Base-by-base conservation (phyloP, 306 rosid species). In the Castanospermum australe region DNA sequence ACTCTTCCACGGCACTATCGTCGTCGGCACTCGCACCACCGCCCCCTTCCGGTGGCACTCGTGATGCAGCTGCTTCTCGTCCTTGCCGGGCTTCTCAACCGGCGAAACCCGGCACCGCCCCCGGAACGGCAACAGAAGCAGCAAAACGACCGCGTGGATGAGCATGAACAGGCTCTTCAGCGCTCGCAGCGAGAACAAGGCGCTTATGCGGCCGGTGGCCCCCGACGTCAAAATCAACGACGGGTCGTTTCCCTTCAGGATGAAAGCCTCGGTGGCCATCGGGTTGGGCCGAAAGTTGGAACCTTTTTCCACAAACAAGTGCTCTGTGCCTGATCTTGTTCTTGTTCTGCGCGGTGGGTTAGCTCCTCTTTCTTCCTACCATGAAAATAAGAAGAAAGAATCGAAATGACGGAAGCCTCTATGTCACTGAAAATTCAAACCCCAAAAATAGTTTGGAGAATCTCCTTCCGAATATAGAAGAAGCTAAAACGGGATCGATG, bases 151-250 rank as follows among this genome's bases (percentile, higher is more conserved):
- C 12, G 88, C 75, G 82, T 81, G 72, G 18, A 91, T 77, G 68
- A 91, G 73, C 80, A 64, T 22, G 66, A 87, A 14, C 41, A 91
- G 25, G 45, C 83, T 83, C 71, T 74, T 81, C 81, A 86, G 35
- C 1, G 87, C 89, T 15, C 81, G 83, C 22, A 75, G 66, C 14
- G 96, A 89, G 36, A 83, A 76, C 70, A 90, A 38, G 38, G 96
- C 93, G 73, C 38, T 82, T 35, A 92, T 57, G 8, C 95, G 78
- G 2, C 97, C 92, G 20, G 92, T 90, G 0, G 95, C 93, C 1
- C 97, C 97, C 3, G 97, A 92, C 17, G 96, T 90, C 21, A 92
- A 57, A 4, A 90, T 71, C 45, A 86, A 18, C 41, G 77, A 67
- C 2, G 77, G 57, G 8, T 82, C 76, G 20, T 54, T 73, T 47